These are phyloP conservation scores for Penicillium oxalicum DNA, from an alignment of 2,329 filamentous ascomycete genomes.

Conservation along the genomic window DNA sequence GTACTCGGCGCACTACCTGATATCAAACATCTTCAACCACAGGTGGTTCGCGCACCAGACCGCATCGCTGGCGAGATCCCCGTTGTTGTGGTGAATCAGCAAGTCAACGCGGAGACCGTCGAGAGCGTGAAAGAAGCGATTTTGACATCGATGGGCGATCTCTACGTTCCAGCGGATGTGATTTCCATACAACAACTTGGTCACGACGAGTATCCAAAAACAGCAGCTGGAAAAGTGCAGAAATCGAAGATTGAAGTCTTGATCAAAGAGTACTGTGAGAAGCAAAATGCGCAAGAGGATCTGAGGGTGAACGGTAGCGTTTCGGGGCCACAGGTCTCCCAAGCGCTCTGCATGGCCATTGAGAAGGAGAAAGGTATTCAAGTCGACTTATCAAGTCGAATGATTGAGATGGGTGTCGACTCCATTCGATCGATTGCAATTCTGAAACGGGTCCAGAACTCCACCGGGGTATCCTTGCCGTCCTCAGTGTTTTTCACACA, in stretches of 20 bases:
- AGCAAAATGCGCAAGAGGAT: neutral
- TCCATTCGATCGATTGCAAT: conserved; percentile 11
- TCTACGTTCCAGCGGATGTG: neutral
- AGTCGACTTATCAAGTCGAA: conserved; percentile 2
- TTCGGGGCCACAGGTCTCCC: neutral
- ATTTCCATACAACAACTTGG: conserved; percentile 4
- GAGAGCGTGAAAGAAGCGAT: neutral
- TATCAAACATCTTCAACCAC: conserved; percentile 8
- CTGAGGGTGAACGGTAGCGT: neutral
- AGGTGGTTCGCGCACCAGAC: conserved; percentile 7
- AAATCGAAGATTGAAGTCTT: conserved; percentile 4
- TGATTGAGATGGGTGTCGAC: conserved; percentile 10
- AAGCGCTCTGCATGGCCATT: neutral
- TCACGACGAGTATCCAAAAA: conserved; percentile 3
- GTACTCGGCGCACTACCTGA: conserved; percentile 6
- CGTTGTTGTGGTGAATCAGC: conserved; percentile 5
- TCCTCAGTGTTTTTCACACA: neutral
- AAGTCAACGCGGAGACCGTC: neutral
- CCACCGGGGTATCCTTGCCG: conserved; percentile 3
- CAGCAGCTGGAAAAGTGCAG: conserved; percentile 7
- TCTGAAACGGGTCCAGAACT: conserved; percentile 1
- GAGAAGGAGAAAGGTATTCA: neutral
- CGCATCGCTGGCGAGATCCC: conserved; percentile 11
- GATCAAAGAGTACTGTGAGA: conserved; percentile 1
- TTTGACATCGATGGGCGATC: neutral